A percentile compares a stretch with the other conserved stretches of the same genome.
These are phyloP conservation scores for Podaxis sp. DNA, from an alignment of 768 basidiomycete genomes.

Conservation along the genomic window DNA sequence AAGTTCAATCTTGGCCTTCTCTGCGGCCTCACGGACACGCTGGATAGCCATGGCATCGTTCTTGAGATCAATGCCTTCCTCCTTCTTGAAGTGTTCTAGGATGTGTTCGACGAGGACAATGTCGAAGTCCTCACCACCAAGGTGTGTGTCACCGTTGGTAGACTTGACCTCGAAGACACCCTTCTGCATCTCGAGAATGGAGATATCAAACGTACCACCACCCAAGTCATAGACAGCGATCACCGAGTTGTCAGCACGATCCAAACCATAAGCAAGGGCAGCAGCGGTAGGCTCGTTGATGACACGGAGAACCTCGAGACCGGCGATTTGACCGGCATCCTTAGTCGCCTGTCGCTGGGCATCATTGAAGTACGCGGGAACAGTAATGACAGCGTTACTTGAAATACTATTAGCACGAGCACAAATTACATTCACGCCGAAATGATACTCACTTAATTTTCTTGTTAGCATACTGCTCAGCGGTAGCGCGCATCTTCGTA, in stretches of 20 bases:
- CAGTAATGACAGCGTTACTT: slow-evolving; percentile 89
- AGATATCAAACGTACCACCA: slow-evolving; percentile 99
- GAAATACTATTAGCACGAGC: slow-evolving; percentile 9
- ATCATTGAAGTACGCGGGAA: slow-evolving; percentile 99
- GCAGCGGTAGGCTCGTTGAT: slow-evolving; percentile 99
- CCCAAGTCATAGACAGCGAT: slow-evolving; percentile 99
- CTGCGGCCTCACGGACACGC: slow-evolving; percentile 97
- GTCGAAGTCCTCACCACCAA: slow-evolving; percentile 97
- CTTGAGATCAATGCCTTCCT: slow-evolving; percentile 75
- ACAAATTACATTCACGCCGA: not conserved
- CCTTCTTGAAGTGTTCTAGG: slow-evolving; percentile 92
- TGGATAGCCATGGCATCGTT: slow-evolving; percentile 96
- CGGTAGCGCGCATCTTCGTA: slow-evolving; percentile 94
- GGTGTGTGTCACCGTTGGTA: slow-evolving; percentile 98
- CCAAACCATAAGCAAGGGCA: slow-evolving; percentile 96
- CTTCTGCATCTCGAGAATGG: slow-evolving; percentile 98
- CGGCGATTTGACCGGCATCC: slow-evolving; percentile 96
- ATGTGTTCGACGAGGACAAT: slow-evolving; percentile 84
- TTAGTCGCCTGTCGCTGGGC: slow-evolving; percentile 99
- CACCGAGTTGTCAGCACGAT: slow-evolving; percentile 78
- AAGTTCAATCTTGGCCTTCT: slow-evolving; percentile 99
- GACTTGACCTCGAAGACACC: slow-evolving; percentile 99
- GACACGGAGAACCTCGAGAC: slow-evolving; percentile 94
- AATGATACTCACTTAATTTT: slow-evolving; percentile 77
- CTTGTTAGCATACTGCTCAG: slow-evolving; percentile 90